These are phyloP conservation scores for Amborella trichopoda DNA, from an alignment of 164 flowering plant genomes.

Conservation along the genomic window DNA sequence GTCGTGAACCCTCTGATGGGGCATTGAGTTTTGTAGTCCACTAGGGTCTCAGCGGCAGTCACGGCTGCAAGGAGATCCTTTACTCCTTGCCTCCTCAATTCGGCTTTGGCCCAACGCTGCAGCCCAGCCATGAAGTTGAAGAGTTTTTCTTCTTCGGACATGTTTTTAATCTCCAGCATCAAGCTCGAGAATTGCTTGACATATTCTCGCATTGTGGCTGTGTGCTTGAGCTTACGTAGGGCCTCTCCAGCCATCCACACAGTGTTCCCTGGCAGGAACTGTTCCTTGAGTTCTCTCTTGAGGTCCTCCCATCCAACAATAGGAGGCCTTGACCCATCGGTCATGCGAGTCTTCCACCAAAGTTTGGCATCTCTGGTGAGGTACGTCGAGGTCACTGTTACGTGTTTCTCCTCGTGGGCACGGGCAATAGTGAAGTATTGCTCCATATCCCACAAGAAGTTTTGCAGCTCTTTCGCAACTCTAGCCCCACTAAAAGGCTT, in stretches of 20 bases:
- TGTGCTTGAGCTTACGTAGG: conserved; percentile 2
- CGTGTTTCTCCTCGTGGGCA: neutral
- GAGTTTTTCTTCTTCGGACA: conserved; percentile 11
- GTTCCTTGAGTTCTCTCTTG: conserved; percentile 5
- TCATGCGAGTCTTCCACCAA: neutral
- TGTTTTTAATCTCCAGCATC: conserved; percentile 13
- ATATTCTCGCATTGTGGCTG: conserved; percentile 1
- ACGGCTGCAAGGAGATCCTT: conserved; percentile 6
- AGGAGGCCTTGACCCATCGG: neutral
- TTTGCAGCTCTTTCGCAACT: conserved; percentile 7
- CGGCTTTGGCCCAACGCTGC: conserved; percentile 6
- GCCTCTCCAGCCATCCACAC: conserved; percentile 7
- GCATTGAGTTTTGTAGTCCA: neutral
- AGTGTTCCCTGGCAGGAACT: conserved; percentile 8
- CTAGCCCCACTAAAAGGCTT: conserved; percentile 1
- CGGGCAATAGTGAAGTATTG: conserved; percentile 4
- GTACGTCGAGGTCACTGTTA: conserved; percentile 3
- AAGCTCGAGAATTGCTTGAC: conserved; percentile 7
- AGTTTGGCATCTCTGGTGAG: conserved; percentile 4
- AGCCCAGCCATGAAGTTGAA: conserved; percentile 12
- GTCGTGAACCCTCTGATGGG: neutral
- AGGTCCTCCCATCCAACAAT: neutral
- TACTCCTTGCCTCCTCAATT: conserved; percentile 6
- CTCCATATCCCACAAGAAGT: too few species aligned
- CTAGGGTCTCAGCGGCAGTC: neutral